These are phyloP conservation scores for Melaleuca alternifolia DNA, from an alignment of 345 rosid genomes.

Conservation along the genomic window DNA sequence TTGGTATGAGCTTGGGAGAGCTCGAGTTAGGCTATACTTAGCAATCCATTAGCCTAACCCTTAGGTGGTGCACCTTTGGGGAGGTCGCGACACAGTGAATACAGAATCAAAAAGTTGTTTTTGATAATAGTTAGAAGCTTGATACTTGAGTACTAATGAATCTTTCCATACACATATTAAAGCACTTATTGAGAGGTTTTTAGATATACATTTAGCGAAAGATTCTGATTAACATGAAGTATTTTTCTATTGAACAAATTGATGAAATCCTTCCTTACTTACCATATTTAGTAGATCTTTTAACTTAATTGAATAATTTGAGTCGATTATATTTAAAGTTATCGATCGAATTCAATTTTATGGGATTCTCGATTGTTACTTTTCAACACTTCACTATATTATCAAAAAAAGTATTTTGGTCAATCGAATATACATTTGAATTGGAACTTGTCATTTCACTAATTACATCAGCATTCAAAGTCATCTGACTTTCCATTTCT, in stretches of 20 bases:
- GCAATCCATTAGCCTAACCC: too few relatives aligned
- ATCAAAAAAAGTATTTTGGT: background rate
- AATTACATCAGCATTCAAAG: background rate
- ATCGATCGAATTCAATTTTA: too few relatives aligned
- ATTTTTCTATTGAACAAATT: background rate
- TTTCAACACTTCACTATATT: background rate
- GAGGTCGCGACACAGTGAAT: too few relatives aligned
- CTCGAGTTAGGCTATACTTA: too few relatives aligned
- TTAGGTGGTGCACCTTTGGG: too few relatives aligned
- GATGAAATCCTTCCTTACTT: background rate
- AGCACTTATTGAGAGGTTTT: background rate
- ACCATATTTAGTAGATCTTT: background rate
- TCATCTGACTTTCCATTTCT: background rate
- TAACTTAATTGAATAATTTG: background rate
- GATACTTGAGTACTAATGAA: background rate
- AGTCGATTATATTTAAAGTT: background rate
- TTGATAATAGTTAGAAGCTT: background rate
- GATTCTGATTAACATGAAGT: background rate
- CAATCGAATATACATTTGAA: background rate
- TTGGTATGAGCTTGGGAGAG: too few relatives aligned
- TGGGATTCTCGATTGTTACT: too few relatives aligned
- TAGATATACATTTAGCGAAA: background rate
- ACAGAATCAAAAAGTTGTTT: background rate
- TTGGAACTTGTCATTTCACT: background rate
- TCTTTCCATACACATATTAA: background rate